Evolutionary conservation across 1,284 basidiomycete species (phyloP), one percentile per base, ranked within the genome.

Genomic region (Flammula alnicola): DNA sequence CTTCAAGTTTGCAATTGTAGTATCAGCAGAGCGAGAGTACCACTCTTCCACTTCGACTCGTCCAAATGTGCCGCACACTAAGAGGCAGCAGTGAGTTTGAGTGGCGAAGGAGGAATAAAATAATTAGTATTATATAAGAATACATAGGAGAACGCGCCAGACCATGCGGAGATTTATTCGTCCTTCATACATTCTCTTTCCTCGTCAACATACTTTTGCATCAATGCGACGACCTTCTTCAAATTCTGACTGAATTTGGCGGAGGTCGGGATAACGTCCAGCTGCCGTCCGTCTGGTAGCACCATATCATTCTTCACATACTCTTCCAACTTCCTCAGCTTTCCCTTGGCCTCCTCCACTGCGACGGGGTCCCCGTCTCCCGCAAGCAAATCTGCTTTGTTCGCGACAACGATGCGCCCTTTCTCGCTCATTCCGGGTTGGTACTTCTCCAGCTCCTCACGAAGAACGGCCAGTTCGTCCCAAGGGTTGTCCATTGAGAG

Each of bases 381-480:
- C 10, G 71, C 83, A 12, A 95, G 78, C 35, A 91, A 66, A 69
- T 99, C 96, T 0, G 93, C 95, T 71, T 99, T 98, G 77, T 98
- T 99, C 14, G 94, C 91, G 17, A 98, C 77, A 20, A 99, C 87
- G 62, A 96, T 75, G 20, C 86, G 78, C 8, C 83, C 91, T 57
- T 89, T 87, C 14, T 69, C 63, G 55, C 87, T 88, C 72, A 98
- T 83, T 1, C 91, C 92, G 1, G 78, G 71, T 63, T 91, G 83
- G 69, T 97, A 95, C 51, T 81, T 84, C 63, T 97, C 93, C 22
- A 97, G 75, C 69, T 98, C 95, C 22, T 85, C 80, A 29, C 79
- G 77, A 3, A 98, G 76, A 5, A 88, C 77, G 3, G 70, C 62
- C 14, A 98, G 74, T 51, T 95, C 92, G 12, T 87, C 79, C 79